Base-by-base conservation (phyloP, 2,329 filamentous ascomycete species). In the Mycosphaerella sp. region DNA sequence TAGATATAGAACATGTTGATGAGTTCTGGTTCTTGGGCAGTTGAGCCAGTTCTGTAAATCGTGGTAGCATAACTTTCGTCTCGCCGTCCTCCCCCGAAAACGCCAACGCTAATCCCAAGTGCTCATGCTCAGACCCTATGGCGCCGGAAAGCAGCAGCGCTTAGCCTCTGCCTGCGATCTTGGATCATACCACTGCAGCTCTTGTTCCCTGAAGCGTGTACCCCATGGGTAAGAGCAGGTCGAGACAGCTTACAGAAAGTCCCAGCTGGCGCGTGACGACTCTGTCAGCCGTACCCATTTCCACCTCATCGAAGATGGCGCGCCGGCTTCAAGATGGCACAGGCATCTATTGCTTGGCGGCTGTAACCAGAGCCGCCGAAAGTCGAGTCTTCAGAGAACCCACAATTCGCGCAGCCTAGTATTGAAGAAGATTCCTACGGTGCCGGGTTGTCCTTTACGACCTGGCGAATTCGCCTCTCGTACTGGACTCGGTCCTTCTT, bases 401-500 rank as follows among this genome's bases (percentile, higher is more conserved):
- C 21, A 25, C 21, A 25, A 6, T 25, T 25, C 21, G 21, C 21
- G 21, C 21, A 25, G 21, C 21, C 21, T 6, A 25, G 21, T 25
- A 5, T 25, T 6, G 4, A 25, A 25, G 21, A 6, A 27, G 12
- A 17, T 21, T 48, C 35, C 45, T 52, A 67, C 28, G 85, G 85
- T 43, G 87, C 84, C 12, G 87, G 88, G 69, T 97, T 95, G 59
- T 96, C 89, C 63, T 82, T 85, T 51, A 98, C 93, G 16, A 95
- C 84, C 54, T 87, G 83, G 66, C 82, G 84, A 56, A 98, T 84
- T 58, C 90, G 86, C 70, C 84, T 86, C 73, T 97, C 90, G 66
- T 98, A 98, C 51, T 91, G 89, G 14, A 71, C 72, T 39, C 82
- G 79, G 66, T 98, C 91, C 68, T 89, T 89, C 77, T 95, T 96